These are phyloP conservation scores for Castanea sativa DNA, from an alignment of 306 rosid genomes.

Conservation along the genomic window DNA sequence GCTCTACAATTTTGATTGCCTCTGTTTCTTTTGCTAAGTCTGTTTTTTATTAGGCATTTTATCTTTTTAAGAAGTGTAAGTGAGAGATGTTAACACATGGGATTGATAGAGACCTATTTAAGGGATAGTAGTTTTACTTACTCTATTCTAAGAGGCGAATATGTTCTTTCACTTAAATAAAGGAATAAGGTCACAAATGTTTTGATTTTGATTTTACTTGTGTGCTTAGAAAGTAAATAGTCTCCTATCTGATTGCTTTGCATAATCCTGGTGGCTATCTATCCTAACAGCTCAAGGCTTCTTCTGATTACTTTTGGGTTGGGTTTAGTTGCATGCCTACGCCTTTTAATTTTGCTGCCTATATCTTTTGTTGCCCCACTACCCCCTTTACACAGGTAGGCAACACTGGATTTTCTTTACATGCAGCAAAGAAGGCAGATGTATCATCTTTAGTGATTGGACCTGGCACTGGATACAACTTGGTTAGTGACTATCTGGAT, in stretches of 20 bases:
- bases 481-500: slow-evolving; percentile 48
- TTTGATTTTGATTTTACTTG: neutral
- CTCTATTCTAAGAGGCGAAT: neutral
- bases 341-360: neutral
- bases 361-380: neutral
- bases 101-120: neutral
- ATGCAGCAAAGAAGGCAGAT: slow-evolving; percentile 68
- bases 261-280: neutral
- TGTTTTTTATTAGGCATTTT: neutral
- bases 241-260: neutral
- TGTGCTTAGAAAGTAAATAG: neutral
- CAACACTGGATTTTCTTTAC: slow-evolving; percentile 70
- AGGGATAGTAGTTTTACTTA: neutral
- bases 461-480: slow-evolving; percentile 94
- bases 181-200: neutral
- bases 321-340: neutral
- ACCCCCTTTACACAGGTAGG: slow-evolving; percentile 47
- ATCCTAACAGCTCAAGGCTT: neutral
- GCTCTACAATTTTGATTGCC: neutral
- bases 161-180: neutral
- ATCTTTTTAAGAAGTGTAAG: neutral
- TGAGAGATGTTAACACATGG: neutral
- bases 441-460: slow-evolving; percentile 75
- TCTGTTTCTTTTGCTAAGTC: neutral
- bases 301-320: neutral